These are phyloP conservation scores for Rhododendron vialii DNA, from an alignment of 148 eudicot species.

Conservation along the genomic window DNA sequence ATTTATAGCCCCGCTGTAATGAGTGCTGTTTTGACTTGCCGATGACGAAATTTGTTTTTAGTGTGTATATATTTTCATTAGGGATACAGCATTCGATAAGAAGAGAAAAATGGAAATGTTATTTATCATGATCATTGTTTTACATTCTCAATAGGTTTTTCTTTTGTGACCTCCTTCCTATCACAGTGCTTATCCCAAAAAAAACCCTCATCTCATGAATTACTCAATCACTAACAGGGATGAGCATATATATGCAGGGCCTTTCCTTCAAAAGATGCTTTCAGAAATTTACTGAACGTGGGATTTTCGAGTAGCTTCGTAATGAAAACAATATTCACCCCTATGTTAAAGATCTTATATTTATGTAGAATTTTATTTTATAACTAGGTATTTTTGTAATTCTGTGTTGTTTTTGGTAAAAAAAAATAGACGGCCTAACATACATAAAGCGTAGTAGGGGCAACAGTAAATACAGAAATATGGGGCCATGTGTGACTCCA, in stretches of 20 bases:
- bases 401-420: too few species aligned
- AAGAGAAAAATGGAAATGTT: background rate
- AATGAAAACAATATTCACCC: too few species aligned
- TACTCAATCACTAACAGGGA: background rate
- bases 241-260: background rate
- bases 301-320: too few species aligned
- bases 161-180: background rate
- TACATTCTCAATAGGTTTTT: background rate
- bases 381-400: too few species aligned
- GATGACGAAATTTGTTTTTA: background rate
- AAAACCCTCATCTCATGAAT: background rate
- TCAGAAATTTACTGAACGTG: too few species aligned
- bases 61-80: background rate
- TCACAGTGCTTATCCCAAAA: background rate
- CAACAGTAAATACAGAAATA: too few species aligned
- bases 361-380: too few species aligned
- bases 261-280: background rate
- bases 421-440: too few species aligned
- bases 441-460: too few species aligned
- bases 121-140: background rate
- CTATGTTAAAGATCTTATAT: too few species aligned
- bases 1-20: background rate
- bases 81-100: background rate
- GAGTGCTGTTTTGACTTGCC: background rate
- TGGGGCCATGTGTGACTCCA: too few species aligned